Evolutionary conservation across 768 basidiomycete genomes (phyloP), one percentile per base, ranked within the genome.

Genomic region (Pleurotus ostreatus): DNA sequence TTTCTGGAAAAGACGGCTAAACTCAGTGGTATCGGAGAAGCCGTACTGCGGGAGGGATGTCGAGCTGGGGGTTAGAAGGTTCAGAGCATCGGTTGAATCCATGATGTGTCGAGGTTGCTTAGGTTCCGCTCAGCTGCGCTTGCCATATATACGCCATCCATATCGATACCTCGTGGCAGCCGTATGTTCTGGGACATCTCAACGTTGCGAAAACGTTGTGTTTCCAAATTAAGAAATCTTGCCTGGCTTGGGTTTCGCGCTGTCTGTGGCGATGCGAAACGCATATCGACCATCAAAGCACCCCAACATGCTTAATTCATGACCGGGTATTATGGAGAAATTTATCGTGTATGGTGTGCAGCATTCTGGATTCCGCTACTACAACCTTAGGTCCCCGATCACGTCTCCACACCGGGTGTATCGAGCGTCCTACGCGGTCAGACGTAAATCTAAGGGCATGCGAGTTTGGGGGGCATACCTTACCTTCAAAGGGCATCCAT

Each of bases 21-120:
- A 91, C 43, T 82, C 74, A 65, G 79, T 70, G 60, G 86, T 81
- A 43, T 79, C 65, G 43, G 83, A 80, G 65, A 89, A 90, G 52
- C 89, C 88, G 63, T 86, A 85, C 68, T 89, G 89, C 53, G 89
- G 88, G 47, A 89, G 76, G 38, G 70, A 61, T 38, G 39, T 18
- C 9, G 51, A 20, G n/a, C 6, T 16, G n/a, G 58, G 47, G 52
- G 66, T 62, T 49, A 16, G 41, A 44, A 44, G n/a, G 15, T 44
- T 44, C 15, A 8, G 20, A 44, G 20, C 5, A 13, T 22, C n/a
- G 20, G 37, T 26, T 6, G 37, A 41, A 20, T 37, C 15, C 51
- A 53, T 53, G 51, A 41, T 41, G 39, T 44, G 41, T 18, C n/a
- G 41, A 44, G 41, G 20, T 34, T 34, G 30, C 30, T 34, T 34